A percentile compares a stretch with the other conserved stretches of the same genome.
Conservation (phyloP, 495 filamentous ascomycete genomes). For the Elasticomyces elasticus region DNA sequence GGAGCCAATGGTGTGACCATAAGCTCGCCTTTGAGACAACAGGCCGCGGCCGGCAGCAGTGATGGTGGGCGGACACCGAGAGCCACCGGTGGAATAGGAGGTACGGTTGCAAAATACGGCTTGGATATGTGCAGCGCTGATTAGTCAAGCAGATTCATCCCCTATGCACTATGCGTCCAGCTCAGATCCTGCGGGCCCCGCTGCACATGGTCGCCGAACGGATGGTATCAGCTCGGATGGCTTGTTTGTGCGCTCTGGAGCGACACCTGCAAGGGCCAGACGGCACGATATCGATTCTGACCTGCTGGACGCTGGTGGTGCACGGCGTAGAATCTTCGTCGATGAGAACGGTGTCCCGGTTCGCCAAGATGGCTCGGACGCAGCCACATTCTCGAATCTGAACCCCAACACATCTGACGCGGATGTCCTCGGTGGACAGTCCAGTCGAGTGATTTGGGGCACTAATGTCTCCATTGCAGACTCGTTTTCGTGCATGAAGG, state of each 20-base stretch:
- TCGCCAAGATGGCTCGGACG: slow-evolving; percentile 55
- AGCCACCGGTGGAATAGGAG: slow-evolving; percentile 54
- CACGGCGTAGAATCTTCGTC: slow-evolving; percentile 65
- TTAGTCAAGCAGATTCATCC: slow-evolving; percentile 58
- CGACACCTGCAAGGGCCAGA: slow-evolving; percentile 40
- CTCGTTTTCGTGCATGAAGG: slow-evolving; percentile 74
- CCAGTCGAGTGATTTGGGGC: slow-evolving; percentile 85
- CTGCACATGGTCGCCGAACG: slow-evolving; percentile 38
- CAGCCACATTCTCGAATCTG: slow-evolving; percentile 74
- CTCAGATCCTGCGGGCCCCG: slow-evolving; percentile 60
- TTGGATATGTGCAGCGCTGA: slow-evolving; percentile 1
- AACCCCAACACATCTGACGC: slow-evolving; percentile 87
- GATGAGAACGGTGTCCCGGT: slow-evolving; percentile 71
- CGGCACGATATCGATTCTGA: slow-evolving; percentile 80
- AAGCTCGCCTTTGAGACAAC: slow-evolving; percentile 58
- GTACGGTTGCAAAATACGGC: slow-evolving; percentile 36
- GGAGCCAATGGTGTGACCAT: slow-evolving; percentile 44
- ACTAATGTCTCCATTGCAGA: slow-evolving; percentile 92
- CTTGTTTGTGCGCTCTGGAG: slow-evolving; percentile 65
- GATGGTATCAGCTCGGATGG: slow-evolving; percentile 74
- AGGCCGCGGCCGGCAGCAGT: slow-evolving; percentile 40
- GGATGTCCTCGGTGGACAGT: slow-evolving; percentile 69
- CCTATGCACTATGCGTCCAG: slow-evolving; percentile 82
- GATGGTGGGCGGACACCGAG: slow-evolving; percentile 66
- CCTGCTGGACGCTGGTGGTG: slow-evolving; percentile 52